Base-by-base conservation (phyloP, 2,329 filamentous ascomycete genomes). In the Colletotrichum filicis region DNA sequence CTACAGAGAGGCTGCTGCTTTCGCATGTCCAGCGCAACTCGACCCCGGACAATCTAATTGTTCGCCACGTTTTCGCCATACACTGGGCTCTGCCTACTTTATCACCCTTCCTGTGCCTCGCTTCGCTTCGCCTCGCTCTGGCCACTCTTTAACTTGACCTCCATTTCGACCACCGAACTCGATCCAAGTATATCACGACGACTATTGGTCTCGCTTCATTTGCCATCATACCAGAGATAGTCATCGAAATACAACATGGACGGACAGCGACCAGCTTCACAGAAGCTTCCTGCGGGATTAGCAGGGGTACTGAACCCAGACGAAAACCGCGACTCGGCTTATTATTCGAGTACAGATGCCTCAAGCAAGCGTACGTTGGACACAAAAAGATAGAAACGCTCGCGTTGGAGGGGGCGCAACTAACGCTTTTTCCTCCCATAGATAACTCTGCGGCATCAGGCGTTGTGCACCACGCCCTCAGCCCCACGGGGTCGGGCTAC, bases 221-320 rank as follows among this genome's bases (percentile, higher is more conserved):
- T 37, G 12, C 26, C 37, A 28, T 9, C 56, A 37, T 28, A 22
- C 37, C 26, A n/a, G 9, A 26, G 35, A 62, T n/a, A 16, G 16
- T n/a, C 35, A 30, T 28, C 30, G 46, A 67, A 35, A 19, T 24
- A 63, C 65, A 72, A 16, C 59, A 73, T 73, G 72, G 73, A 69
- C 52, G 22, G 58, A 24, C 64, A 66, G 59, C 72, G 67, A 73
- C 74, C 67, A 53, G 76, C 78, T 60, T 82, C 83, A 55, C 85
- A 86, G 75, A 87, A 87, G 79, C 80, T 85, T 60, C 86, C 87
- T 58, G 81, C 83, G 16, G 87, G 85, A 57, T 79, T 89, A 74
- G 86, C 86, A 16, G 85, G 85, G n/a, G 85, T 89, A 6, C 79
- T 89, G 46, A 89, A 89, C 76, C 80, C 83, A 30, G 86, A 88